Percentiles rank a stretch among this genome's conserved stretches.
phyloP scores from a whole-genome alignment of 1,139 yeast genomes.

The Hansenula lynferdii region DNA sequence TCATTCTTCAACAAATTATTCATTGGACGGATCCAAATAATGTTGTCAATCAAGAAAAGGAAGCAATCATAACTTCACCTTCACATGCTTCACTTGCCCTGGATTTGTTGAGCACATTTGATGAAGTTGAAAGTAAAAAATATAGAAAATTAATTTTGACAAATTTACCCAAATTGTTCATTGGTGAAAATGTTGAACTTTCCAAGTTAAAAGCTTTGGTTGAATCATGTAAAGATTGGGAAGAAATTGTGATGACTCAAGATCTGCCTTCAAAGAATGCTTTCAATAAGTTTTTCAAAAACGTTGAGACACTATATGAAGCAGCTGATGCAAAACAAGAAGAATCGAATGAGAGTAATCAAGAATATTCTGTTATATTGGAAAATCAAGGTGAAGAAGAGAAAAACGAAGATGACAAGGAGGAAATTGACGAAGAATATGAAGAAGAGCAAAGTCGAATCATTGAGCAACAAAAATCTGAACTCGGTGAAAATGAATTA shows the following conservation, averaged over 20 bases:
- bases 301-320: constrained; percentile 27
- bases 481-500: too few relatives aligned
- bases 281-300: constrained; percentile 38
- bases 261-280: constrained; percentile 45
- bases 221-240: constrained; percentile 23
- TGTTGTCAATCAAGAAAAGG: constrained; percentile 48
- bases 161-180: constrained; percentile 44
- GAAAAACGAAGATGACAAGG: constrained; percentile 14
- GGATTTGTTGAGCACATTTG: constrained; percentile 48
- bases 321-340: constrained; percentile 24
- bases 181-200: constrained; percentile 23
- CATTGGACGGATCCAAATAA: constrained; percentile 86
- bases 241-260: constrained; percentile 13
- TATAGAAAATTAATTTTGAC: constrained; percentile 51
- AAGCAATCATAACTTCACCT: constrained; percentile 35
- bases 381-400: constrained; percentile 15
- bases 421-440: constrained; percentile 15
- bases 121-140: constrained; percentile 45
- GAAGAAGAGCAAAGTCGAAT: constrained; percentile 14
- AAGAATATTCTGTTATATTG: constrained; percentile 26
- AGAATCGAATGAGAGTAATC: constrained; percentile 21
- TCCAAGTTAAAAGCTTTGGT: constrained; percentile 22
- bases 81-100: constrained; percentile 57
- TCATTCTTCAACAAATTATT: constrained; percentile 69
- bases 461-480: constrained; percentile 2